phyloP scores from a whole-genome alignment of 148 eudicot species.

The Camellia lanceoleosa region DNA sequence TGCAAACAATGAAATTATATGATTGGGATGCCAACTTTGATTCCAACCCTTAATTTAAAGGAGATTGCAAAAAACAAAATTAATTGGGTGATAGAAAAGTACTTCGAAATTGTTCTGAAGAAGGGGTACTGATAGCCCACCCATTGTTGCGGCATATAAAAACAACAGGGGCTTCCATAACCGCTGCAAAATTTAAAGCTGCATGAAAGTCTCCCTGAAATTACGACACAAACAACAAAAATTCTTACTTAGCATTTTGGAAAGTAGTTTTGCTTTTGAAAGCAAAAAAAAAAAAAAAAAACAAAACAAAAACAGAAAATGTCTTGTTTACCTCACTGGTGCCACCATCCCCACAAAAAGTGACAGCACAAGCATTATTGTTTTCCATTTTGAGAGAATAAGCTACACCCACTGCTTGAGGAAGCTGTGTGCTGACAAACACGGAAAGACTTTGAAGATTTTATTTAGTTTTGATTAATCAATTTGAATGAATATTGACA shows the following conservation, averaged over 20 bases:
- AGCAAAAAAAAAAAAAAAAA: neutral
- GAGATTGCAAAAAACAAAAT: too few relatives aligned
- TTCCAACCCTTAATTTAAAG: neutral
- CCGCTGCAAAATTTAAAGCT: slow-evolving; percentile 71
- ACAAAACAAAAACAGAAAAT: neutral
- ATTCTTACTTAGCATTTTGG: neutral
- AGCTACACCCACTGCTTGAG: slow-evolving; percentile 96
- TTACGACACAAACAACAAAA: slow-evolving; percentile 1
- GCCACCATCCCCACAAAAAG: slow-evolving; percentile 90
- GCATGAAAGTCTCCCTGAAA: slow-evolving; percentile 79
- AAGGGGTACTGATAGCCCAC: slow-evolving; percentile 96
- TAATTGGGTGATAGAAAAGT: slow-evolving; percentile 9
- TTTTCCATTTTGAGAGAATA: slow-evolving; percentile 80
- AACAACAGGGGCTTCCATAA: slow-evolving; percentile 65
- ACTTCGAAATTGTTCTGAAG: slow-evolving; percentile 84
- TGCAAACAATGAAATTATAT: too few relatives aligned
- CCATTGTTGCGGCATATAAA: slow-evolving; percentile 97
- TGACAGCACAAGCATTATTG: slow-evolving; percentile 65
- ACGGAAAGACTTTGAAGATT: neutral
- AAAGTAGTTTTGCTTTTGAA: neutral
- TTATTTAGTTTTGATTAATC: neutral
- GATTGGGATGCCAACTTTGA: neutral
- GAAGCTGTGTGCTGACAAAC: slow-evolving; percentile 64
- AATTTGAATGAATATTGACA: slow-evolving; percentile 44
- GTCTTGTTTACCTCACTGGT: slow-evolving; percentile 61